Conservation (phyloP, 2,329 filamentous ascomycete species). For the Cladophialophora yegresii region DNA sequence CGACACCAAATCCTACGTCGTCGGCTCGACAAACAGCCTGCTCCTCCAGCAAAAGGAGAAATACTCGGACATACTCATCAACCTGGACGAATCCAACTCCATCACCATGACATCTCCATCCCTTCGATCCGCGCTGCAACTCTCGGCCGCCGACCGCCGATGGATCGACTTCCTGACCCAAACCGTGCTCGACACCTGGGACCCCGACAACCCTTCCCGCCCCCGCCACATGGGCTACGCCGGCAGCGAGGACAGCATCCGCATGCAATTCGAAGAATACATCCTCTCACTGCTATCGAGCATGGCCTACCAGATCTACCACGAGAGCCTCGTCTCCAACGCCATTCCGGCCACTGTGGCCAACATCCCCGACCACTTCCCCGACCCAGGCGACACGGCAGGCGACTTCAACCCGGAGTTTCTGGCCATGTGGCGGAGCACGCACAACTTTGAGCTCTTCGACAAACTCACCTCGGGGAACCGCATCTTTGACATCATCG, state of each 20-base stretch:
- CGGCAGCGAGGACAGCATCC: conserved; percentile 95
- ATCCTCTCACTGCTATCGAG: conserved; percentile 83
- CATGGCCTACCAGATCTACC: conserved; percentile 73
- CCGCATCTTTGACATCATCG: conserved; percentile 90
- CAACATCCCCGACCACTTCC: conserved; percentile 38
- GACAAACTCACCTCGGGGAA: conserved; percentile 68
- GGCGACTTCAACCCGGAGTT: conserved; percentile 81
- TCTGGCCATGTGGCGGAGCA: conserved; percentile 81
- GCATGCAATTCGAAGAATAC: conserved; percentile 96
- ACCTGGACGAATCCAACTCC: conserved; percentile 71
- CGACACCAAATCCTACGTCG: conserved; percentile 94
- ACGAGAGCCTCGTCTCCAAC: conserved; percentile 18
- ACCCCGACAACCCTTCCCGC: conserved; percentile 80
- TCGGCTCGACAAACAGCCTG: conserved; percentile 94
- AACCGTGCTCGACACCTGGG: conserved; percentile 94
- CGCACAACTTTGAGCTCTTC: conserved; percentile 91
- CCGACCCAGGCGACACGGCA: conserved; percentile 68
- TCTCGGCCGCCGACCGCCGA: conserved; percentile 83
- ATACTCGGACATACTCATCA: conserved; percentile 94
- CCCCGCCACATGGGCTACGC: conserved; percentile 95
- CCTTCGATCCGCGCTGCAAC: conserved; percentile 70
- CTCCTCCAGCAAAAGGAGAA: conserved; percentile 91
- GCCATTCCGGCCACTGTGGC: conserved; percentile 51
- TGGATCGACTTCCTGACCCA: conserved; percentile 98
- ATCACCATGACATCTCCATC: conserved; percentile 82